Base-by-base conservation (phyloP, 2,329 filamentous ascomycete species). In the Colletotrichum musae region DNA sequence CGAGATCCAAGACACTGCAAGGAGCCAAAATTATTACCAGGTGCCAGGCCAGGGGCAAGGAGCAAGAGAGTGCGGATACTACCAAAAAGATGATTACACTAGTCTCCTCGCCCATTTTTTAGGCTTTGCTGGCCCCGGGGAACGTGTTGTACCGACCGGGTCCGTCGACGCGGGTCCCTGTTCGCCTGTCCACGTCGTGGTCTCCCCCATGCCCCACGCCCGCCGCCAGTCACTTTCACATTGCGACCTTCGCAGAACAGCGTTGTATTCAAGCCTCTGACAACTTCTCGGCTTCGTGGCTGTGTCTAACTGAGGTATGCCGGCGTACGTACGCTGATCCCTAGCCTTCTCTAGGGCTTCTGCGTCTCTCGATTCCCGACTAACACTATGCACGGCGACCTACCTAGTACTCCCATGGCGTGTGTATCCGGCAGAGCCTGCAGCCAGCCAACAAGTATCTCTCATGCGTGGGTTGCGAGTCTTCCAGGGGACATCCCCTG, bases 61-160 rank as follows among this genome's bases (percentile, higher is more conserved):
- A 53, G 45, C 64, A 43, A 9, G 28, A 32, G 28, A 36, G 32
- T 36, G 32, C 32, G 32, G 32, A 36, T 36, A 10, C 32, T 6
- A 24, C 21, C 21, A 24, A 24, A 36, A 36, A 36, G 48, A 60
- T 64, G 53, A 51, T 60, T 60, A 65, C 54, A 51, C 59, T 60
- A 65, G 61, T 56, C 43, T 41, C 28, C 15, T 47, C 43, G 36
- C 54, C 66, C 61, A 69, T 56, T 69, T 69, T 65, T 69, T 69
- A 69, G 66, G 50, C 61, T 69, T 65, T 52, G 56, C 50, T 58
- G 39, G 54, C 54, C 61, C 61, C 51, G 54, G 59, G 61, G 66
- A 65, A 69, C 61, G 61, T 60, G 61, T 59, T 69, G 54, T 39
- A 60, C 61, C 66, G 66, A 69, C 61, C 61, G 66, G 56, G 61